Base-by-base conservation (phyloP, 768 basidiomycete genomes). In the Cubamyces lactineus region DNA sequence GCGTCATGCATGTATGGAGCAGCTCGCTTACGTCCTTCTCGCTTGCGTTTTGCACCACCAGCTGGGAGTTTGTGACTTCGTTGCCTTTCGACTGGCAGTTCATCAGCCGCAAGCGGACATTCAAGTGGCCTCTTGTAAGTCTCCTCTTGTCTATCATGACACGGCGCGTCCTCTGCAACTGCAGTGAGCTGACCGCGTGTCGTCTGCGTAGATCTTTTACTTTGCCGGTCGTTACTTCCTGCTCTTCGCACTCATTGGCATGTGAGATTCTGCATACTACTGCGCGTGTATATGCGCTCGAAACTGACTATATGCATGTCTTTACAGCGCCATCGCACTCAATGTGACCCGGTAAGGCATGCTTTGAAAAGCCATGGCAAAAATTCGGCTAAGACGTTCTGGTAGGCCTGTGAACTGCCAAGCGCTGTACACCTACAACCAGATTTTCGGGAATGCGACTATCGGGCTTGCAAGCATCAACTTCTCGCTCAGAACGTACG, bases 401-500 rank as follows among this genome's bases (percentile, higher is more conserved):
- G 16, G 9, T 53, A 81, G 80, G 23, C 62, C 68, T 59, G 57
- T 83, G 59, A 74, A 79, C 47, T 82, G 81, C 61, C 79, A 82
- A 64, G 72, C 76, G 3, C 62, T 82, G 61, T 82, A 83, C 69
- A 76, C 78, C 24, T 81, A 79, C 68, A 80, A 80, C 30, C 71
- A 81, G 73, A 70, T 82, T 53, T 75, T 78, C 23, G 80, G 79
- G 9, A 75, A 80, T 66, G 72, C 79, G 0, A 73, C 80, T 7
- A 69, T 82, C 8, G 80, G 80, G 2, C 62, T 81, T 17, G 80
- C 80, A 6, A 79, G 80, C 58, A 77, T 81, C 69, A 81, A 82
- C 58, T 73, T 81, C 51, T 77, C 80, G 5, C 68, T 81, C 19
- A 76, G 80, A 56, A 82, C 80, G 80, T 75, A 74, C 63, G 67